Conservation (phyloP, 2,329 filamentous ascomycete species). For the Colletotrichum viniferum region DNA sequence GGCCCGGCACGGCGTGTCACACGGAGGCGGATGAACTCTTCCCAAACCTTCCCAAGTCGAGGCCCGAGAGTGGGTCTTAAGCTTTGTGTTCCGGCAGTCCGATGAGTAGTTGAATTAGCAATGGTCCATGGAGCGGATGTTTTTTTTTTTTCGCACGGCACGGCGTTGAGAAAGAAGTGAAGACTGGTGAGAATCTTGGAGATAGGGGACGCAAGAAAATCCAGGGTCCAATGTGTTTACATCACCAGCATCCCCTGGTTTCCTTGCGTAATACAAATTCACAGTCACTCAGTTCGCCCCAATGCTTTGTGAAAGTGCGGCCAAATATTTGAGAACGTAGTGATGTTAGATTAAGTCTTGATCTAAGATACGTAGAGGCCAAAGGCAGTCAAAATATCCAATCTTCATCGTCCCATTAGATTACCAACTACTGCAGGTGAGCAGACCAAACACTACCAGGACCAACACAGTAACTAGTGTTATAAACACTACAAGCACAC, state of each 20-base stretch:
- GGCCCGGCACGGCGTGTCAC: background rate
- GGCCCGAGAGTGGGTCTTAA: background rate
- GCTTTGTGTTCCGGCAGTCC: background rate
- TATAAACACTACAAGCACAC: background rate
- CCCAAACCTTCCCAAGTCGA: background rate
- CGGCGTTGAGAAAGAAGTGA: background rate
- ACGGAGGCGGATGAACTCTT: background rate
- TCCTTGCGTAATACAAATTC: background rate
- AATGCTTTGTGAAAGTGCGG: background rate
- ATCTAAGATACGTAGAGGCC: accelerated
- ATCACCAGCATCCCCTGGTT: background rate
- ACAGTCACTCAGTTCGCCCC: background rate
- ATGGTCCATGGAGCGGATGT: background rate
- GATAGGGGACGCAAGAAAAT: accelerated
- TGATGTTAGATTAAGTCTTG: background rate
- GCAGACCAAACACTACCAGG: background rate
- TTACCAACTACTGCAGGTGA: background rate
- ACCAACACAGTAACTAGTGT: background rate
- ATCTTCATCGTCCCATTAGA: background rate
- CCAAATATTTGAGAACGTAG: accelerated
- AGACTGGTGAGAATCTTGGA: accelerated
- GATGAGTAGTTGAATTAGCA: background rate
- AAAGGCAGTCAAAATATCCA: background rate
- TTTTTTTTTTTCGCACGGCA: background rate
- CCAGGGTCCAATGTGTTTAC: accelerated